These are phyloP conservation scores for Eragrostis tef DNA, from an alignment of 202 grass and related monocot genomes.

Conservation along the genomic window DNA sequence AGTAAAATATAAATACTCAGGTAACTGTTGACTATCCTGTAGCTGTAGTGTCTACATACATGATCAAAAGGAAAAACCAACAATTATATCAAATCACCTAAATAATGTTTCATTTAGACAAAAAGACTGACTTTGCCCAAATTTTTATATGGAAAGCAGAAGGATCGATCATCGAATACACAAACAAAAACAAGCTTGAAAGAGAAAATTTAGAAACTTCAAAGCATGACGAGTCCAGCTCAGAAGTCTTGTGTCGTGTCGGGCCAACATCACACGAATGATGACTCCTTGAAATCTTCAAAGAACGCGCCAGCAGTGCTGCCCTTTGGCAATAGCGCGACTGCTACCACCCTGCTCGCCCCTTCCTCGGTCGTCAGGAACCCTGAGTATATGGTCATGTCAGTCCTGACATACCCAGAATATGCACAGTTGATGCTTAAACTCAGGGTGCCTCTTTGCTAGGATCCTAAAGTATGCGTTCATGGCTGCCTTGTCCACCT, in stretches of 20 bases:
- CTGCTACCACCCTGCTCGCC: constrained; percentile 45
- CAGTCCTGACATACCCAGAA: constrained; percentile 67
- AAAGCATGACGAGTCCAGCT: too few relatives aligned
- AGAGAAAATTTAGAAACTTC: too few relatives aligned
- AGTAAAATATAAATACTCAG: too few relatives aligned
- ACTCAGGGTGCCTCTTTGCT: constrained; percentile 45
- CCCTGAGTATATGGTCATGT: constrained; percentile 54
- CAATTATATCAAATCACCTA: too few relatives aligned
- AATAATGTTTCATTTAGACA: too few relatives aligned
- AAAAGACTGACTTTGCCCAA: too few relatives aligned
- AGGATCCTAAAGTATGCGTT: constrained; percentile 61
- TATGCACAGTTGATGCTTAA: constrained; percentile 63
- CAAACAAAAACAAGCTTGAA: not conserved
- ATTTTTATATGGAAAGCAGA: too few relatives aligned
- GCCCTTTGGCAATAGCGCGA: constrained; percentile 50
- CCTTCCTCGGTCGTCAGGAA: constrained; percentile 55
- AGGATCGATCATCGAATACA: too few relatives aligned
- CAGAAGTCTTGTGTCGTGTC: not conserved
- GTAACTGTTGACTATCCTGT: too few relatives aligned
- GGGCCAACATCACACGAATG: constrained; percentile 46
- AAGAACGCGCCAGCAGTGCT: constrained; percentile 52
- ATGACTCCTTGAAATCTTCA: constrained; percentile 47
- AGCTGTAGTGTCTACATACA: too few relatives aligned
- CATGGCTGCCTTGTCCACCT: constrained; percentile 52
- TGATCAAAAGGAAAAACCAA: too few relatives aligned